Conservation (phyloP, 805 yeast genomes). For the Priceomyces castillae region DNA sequence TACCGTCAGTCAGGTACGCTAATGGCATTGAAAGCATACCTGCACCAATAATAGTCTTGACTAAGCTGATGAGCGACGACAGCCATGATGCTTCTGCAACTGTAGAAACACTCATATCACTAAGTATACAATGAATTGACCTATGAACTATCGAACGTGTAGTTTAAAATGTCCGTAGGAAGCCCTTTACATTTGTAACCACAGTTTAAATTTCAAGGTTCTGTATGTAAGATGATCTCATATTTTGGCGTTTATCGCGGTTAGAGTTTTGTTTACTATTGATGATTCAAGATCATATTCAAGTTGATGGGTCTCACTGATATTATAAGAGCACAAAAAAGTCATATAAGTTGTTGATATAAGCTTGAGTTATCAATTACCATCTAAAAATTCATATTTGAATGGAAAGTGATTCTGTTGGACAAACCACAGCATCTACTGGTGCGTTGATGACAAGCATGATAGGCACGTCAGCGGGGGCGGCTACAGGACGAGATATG, state of each 20-base stretch:
- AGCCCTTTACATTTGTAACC: too few species aligned
- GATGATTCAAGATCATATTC: background rate
- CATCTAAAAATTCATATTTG: background rate
- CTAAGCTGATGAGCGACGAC: conserved; percentile 64
- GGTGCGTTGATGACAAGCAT: background rate
- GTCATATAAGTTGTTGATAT: background rate
- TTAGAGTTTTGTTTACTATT: background rate
- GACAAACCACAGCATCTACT: background rate
- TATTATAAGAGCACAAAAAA: background rate
- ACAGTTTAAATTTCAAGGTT: too few species aligned
- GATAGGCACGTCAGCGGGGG: background rate
- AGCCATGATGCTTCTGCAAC: conserved; percentile 43
- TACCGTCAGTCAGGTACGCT: conserved; percentile 67
- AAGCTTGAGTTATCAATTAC: background rate
- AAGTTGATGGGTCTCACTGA: background rate
- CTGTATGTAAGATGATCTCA: background rate
- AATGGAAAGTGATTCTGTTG: conserved; percentile 2
- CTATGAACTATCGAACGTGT: too few species aligned
- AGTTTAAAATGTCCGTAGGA: too few species aligned
- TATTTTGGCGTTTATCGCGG: conserved; percentile 2
- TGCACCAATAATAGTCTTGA: conserved; percentile 79
- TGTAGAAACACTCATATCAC: background rate
- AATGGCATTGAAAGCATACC: conserved; percentile 76
- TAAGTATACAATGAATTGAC: background rate
- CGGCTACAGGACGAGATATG: background rate